A percentile compares a stretch with the other conserved stretches of the same genome.
Conservation (phyloP, 2,329 filamentous ascomycete genomes). For the Talaromyces sp. region DNA sequence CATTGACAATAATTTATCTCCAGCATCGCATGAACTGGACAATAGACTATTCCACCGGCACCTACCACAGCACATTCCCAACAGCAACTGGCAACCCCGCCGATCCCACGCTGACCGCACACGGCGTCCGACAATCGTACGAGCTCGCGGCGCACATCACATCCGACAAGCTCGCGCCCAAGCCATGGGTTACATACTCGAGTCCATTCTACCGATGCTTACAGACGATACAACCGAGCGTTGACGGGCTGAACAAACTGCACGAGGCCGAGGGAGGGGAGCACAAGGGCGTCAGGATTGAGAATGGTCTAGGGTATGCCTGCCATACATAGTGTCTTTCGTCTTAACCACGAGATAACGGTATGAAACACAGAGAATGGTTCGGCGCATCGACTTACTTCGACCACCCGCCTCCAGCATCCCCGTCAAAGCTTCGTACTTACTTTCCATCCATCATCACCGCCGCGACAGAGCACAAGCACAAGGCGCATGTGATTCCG, state of each 20-base stretch:
- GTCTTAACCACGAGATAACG: background rate
- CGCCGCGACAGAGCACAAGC: constrained; percentile 36
- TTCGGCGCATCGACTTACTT: constrained; percentile 77
- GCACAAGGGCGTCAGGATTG: constrained; percentile 41
- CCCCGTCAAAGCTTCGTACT: constrained; percentile 54
- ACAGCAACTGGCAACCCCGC: constrained; percentile 84
- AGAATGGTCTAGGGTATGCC: constrained; percentile 48
- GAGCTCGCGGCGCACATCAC: constrained; percentile 57
- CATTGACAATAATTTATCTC: background rate
- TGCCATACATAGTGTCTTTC: too few species aligned
- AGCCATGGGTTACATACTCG: constrained; percentile 61
- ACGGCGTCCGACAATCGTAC: constrained; percentile 77
- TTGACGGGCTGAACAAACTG: constrained; percentile 31
- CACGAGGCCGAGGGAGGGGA: constrained; percentile 10
- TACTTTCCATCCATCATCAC: constrained; percentile 57
- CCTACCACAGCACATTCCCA: constrained; percentile 66
- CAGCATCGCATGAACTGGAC: constrained; percentile 90
- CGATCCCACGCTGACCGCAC: constrained; percentile 79
- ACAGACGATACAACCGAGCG: constrained; percentile 69
- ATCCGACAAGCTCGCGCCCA: constrained; percentile 27
- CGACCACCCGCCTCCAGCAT: constrained; percentile 73
- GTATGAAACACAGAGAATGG: constrained; percentile 62
- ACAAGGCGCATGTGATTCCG: constrained; percentile 63
- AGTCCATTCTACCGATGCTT: constrained; percentile 84
- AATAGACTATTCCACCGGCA: constrained; percentile 73